Base-by-base conservation (phyloP, 2,329 filamentous ascomycete genomes). In the Fusarium brevicatenulatum region DNA sequence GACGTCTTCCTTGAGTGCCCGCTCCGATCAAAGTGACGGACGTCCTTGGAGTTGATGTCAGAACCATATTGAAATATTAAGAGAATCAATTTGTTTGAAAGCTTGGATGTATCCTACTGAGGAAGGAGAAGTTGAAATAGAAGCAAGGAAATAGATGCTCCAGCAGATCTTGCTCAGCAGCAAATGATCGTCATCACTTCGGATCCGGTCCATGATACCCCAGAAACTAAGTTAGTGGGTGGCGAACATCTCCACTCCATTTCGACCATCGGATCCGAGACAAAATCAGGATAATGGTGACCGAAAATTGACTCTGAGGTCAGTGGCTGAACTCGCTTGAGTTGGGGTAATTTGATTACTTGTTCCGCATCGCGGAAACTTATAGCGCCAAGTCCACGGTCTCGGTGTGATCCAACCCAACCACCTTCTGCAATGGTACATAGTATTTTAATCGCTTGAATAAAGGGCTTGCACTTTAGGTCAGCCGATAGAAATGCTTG, bases 1-100 rank as follows among this genome's bases (percentile, higher is more conserved):
- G 64, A 4, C 79, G 78, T 42, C 79, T 70, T 10, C 79, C 79
- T 42, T 80, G 79, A 11, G 79, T 79, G 5, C 79, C 79, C 5
- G 78, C 79, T 25, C 79, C 79, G 19, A 80, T 67, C 11, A 80
- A 63, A 25, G 74, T 58, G 18, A 80, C 78, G 2, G 76, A 66
- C 11, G 55, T 70, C 40, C 57, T 70, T 2, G 63, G 47, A 11
- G 56, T 46, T 47, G 44, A 36, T 23, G 63, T 63, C 11, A 78
- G 63, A 50, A 68, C 66, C 74, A 76, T 77, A 1, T 15, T 70
- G 37, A 34, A 13, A 28, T 5, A 34, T 16, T 34, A 10, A 19
- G 37, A 44, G 21, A 28, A 11, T 40, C 11, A 21, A 30, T 12
- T 19, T 44, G 13, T 9, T 21, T 9, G 5, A 4, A 13, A 15